phyloP scores from a whole-genome alignment of 768 basidiomycete genomes.

The Tricholoma furcatifolium region DNA sequence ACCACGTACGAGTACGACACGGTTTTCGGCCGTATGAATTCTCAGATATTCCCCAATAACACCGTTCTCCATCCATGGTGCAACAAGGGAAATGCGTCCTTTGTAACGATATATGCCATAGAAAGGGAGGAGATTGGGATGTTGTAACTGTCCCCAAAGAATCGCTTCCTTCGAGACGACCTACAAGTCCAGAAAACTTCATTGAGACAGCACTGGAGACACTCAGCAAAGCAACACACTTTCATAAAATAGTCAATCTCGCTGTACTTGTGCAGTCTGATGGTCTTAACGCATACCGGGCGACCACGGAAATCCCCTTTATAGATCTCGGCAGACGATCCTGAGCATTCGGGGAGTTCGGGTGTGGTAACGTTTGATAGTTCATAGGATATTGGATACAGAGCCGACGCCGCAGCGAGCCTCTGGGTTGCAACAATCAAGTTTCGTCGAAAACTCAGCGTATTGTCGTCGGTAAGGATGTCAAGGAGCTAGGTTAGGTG shows the following conservation, averaged over 20 bases:
- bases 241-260: neutral
- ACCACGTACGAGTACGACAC: neutral
- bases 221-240: neutral
- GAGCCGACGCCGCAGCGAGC: neutral
- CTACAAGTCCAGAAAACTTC: neutral
- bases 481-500: neutral
- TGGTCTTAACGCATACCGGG: neutral
- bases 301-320: neutral
- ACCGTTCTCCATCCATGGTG: constrained; percentile 16
- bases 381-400: neutral
- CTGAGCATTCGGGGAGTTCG: neutral
- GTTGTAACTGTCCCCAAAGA: neutral
- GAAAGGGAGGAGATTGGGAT: constrained; percentile 13
- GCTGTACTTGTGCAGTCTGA: neutral
- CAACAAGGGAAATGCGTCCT: constrained; percentile 5
- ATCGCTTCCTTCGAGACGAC: neutral
- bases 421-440: constrained; percentile 1
- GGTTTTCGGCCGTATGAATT: neutral
- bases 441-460: neutral
- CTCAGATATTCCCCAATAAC: neutral
- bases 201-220: neutral
- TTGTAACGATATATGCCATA: constrained; percentile 7
- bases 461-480: neutral
- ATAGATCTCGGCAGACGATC: neutral
- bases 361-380: neutral